Percentiles rank a stretch among this genome's conserved stretches.
These are phyloP conservation scores for Fusarium sp. DNA, from an alignment of 2,329 filamentous ascomycete species.

Conservation along the genomic window DNA sequence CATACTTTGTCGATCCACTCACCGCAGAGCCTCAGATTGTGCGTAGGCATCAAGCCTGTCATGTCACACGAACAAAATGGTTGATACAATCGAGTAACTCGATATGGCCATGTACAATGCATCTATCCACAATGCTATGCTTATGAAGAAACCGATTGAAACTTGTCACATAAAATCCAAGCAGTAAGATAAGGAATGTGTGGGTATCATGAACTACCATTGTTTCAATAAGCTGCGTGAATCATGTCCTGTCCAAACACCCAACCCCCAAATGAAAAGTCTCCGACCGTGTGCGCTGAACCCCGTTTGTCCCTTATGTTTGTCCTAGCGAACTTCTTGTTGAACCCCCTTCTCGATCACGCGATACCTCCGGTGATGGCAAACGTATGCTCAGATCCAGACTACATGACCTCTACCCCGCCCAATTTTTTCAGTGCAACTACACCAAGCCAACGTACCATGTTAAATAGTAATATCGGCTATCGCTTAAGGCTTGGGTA, in stretches of 20 bases:
- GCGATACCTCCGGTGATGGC: neutral
- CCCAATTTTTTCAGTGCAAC: neutral
- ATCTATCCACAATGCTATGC: neutral
- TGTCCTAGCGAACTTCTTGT: neutral
- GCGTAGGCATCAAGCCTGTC: neutral
- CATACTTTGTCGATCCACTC: neutral
- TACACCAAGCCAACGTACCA: constrained; percentile 9
- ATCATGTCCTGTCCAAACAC: constrained; percentile 36
- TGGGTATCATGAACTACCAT: constrained; percentile 43
- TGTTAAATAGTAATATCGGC: constrained; percentile 24
- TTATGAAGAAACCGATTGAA: neutral
- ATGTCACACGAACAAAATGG: neutral
- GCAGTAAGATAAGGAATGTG: constrained; percentile 21
- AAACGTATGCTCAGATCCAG: neutral
- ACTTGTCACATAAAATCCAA: neutral
- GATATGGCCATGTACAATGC: neutral
- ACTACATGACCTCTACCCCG: neutral
- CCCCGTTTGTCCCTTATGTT: constrained; percentile 2
- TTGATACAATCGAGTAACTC: neutral
- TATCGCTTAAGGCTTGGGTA: constrained; percentile 78
- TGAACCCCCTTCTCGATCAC: neutral
- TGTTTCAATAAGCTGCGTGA: constrained; percentile 39
- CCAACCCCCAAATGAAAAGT: constrained; percentile 18
- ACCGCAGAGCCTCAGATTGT: constrained; percentile 12
- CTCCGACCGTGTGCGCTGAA: neutral